These are phyloP conservation scores for Calocera viscosa DNA, from an alignment of 768 basidiomycete genomes.

Conservation along the genomic window DNA sequence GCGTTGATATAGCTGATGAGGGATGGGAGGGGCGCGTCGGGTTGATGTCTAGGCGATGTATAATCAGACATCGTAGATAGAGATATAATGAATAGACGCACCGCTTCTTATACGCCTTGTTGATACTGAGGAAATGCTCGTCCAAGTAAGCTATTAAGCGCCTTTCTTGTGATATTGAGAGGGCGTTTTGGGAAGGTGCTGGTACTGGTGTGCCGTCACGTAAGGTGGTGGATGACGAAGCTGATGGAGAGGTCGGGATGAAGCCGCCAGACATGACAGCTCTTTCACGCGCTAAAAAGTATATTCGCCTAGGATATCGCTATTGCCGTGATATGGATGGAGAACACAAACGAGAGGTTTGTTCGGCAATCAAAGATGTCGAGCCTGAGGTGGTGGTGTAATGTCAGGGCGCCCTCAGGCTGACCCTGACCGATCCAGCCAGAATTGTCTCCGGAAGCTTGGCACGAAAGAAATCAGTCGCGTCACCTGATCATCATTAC, in stretches of 20 bases:
- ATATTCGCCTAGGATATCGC: too few relatives aligned
- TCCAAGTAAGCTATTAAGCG: slow-evolving; percentile 55
- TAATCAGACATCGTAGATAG: neutral
- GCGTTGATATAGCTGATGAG: slow-evolving; percentile 48
- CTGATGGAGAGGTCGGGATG: neutral
- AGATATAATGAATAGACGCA: slow-evolving; percentile 27
- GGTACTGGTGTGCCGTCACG: neutral
- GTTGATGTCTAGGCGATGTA: slow-evolving; percentile 33
- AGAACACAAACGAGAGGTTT: neutral
- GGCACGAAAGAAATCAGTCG: slow-evolving; percentile 1
- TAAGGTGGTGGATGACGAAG: neutral
- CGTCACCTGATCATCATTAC: neutral
- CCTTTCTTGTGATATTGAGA: slow-evolving; percentile 49
- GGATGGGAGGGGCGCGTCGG: slow-evolving; percentile 43
- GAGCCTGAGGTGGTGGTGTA: too few relatives aligned
- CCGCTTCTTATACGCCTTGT: slow-evolving; percentile 66
- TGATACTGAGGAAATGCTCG: slow-evolving; percentile 49
- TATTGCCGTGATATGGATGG: neutral
- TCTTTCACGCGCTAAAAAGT: neutral
- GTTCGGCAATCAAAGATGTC: too few relatives aligned
- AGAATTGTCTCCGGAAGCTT: too few relatives aligned
- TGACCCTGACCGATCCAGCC: too few relatives aligned
- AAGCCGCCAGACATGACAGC: neutral
- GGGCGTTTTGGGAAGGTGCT: slow-evolving; percentile 20
- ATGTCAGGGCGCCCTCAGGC: too few relatives aligned